phyloP scores from a whole-genome alignment of 768 basidiomycete species.

The Austroboletus eburneus region DNA sequence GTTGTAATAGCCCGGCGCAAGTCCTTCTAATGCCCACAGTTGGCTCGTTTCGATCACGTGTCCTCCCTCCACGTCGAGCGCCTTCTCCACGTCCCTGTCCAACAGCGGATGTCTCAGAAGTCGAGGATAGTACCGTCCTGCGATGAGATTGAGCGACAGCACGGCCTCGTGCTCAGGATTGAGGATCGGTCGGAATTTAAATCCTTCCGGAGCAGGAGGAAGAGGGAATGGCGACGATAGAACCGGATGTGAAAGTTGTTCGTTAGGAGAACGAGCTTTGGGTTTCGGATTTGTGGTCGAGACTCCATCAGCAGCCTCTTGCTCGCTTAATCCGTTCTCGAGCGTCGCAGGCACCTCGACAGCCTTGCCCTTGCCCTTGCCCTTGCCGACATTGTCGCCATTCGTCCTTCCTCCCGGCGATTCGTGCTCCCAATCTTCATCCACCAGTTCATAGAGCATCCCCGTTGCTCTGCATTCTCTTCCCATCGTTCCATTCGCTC shows the following conservation, averaged over 20 bases:
- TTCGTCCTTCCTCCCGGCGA: slow-evolving; percentile 26
- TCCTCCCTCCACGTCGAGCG: slow-evolving; percentile 35
- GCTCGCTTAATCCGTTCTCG: slow-evolving; percentile 5
- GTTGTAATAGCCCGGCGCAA: slow-evolving; percentile 63
- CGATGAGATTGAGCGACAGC: slow-evolving; percentile 64
- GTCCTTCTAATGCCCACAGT: slow-evolving; percentile 70
- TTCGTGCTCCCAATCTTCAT: slow-evolving; percentile 57
- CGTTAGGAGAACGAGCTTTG: slow-evolving; percentile 20
- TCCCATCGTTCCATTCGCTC: slow-evolving; percentile 37
- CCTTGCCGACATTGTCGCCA: slow-evolving; percentile 16
- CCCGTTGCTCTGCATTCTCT: slow-evolving; percentile 68
- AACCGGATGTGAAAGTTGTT: slow-evolving; percentile 36
- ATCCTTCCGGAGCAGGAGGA: slow-evolving; percentile 65
- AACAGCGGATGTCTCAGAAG: slow-evolving; percentile 65
- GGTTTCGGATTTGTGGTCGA: slow-evolving; percentile 7
- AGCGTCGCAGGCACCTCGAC: slow-evolving; percentile 16
- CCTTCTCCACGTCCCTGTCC: slow-evolving; percentile 35
- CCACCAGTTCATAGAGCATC: slow-evolving; percentile 74
- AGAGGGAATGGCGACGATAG: slow-evolving; percentile 37
- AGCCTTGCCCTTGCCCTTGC: slow-evolving; percentile 28
- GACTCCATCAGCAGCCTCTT: slow-evolving; percentile 11
- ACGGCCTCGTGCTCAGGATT: slow-evolving; percentile 58
- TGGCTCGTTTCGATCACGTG: slow-evolving; percentile 43
- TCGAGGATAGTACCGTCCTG: slow-evolving; percentile 77
- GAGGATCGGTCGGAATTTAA: slow-evolving; percentile 65